phyloP scores from a whole-genome alignment of 139 green algal species.

The Volvox reticuliferus region DNA sequence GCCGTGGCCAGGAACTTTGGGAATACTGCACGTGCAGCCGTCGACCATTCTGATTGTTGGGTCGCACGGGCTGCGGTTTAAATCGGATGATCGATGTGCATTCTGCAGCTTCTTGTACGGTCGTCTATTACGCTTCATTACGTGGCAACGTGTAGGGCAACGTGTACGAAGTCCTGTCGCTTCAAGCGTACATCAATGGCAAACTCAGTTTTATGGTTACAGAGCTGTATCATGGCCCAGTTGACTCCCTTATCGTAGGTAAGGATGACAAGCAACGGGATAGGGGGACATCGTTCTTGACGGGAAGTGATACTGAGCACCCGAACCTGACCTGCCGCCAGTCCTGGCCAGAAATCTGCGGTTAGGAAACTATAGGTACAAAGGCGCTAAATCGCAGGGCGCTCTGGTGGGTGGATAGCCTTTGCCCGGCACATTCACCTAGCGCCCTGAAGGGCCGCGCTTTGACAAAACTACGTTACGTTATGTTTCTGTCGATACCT shows the following conservation, averaged over 20 bases:
- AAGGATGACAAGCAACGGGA: too few relatives aligned
- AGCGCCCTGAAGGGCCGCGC: neutral
- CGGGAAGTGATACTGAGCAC: too few relatives aligned
- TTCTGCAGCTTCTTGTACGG: constrained; percentile 24
- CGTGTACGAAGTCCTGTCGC: neutral
- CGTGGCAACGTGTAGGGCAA: neutral
- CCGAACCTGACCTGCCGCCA: too few relatives aligned
- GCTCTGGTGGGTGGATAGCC: neutral
- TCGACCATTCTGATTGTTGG: neutral
- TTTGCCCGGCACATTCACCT: constrained; percentile 8
- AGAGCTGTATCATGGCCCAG: neutral
- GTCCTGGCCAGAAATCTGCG: too few relatives aligned
- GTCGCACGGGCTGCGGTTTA: neutral
- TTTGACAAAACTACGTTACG: neutral
- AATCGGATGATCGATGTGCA: constrained; percentile 5
- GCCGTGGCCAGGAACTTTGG: too few relatives aligned
- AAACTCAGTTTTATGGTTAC: neutral
- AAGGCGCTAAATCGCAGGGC: neutral
- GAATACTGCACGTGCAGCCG: neutral
- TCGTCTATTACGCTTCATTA: constrained; percentile 1
- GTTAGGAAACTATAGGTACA: too few relatives aligned
- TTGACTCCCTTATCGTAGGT: neutral
- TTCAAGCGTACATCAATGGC: neutral
- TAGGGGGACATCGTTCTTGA: too few relatives aligned
- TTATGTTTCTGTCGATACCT: neutral